Base-by-base conservation (phyloP, 148 eudicot species). In the Heliosperma pusillum region DNA sequence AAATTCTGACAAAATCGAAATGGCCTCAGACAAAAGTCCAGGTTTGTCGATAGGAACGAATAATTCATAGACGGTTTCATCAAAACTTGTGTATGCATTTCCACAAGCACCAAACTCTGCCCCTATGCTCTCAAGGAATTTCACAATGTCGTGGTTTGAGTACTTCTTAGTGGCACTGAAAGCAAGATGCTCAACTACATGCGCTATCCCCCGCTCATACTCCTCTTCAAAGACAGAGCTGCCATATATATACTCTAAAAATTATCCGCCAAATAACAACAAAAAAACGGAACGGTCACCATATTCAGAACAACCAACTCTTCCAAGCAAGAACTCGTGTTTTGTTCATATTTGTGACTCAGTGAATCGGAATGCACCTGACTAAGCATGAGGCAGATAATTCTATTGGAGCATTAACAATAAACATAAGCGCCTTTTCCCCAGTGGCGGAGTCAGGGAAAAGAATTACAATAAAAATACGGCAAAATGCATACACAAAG, bases 21-120 rank as follows among this genome's bases (percentile, higher is more conserved):
- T 84, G 76, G 97, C 94, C 86, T 92, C 90, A 65, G 97, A 88
- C 72, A 92, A 81, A 57, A 92, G 70, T 75, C 85, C 92, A 79
- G 97, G 97, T 71, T 92, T 90, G 87, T 90, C 97, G 70, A 92
- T 86, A 30, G 97, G 97, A 82, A 92, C 91, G 83, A 90, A 90
- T 61, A 90, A 76, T 89, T 90, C 95, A 64, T 90, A 92, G 25
- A 92, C 85, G 63, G 97, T 90, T 80, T 92, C 97, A 83, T 92
- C 97, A 76, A 85, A 84, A 70, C 92, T 90, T 42, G 97, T 90
- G 58, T 87, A 83, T 26, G 97, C 97, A 86, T 92, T 92, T 78
- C 90, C 92, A 80, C 97, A 92, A 74, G 94, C 91, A 71, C 97
- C 97, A 80, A 93, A 93, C 76, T 89, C 97, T 61, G 96, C 97